Conservation (phyloP, 2,329 filamentous ascomycete species). For the Lasiodiplodia citricola region DNA sequence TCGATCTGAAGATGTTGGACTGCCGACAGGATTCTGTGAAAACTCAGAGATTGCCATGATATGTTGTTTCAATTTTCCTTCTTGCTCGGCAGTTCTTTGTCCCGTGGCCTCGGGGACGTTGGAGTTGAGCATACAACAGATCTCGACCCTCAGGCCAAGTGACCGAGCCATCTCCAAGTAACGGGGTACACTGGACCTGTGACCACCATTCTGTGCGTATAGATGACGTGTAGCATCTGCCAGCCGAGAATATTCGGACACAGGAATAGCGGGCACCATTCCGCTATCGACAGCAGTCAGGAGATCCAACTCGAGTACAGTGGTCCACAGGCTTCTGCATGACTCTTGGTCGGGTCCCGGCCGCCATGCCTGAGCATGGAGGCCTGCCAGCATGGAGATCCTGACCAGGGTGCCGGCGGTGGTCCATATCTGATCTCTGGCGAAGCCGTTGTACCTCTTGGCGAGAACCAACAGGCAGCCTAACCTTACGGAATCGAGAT, state of each 20-base stretch:
- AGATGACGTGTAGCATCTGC: background rate
- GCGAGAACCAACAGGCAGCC: slow-evolving; percentile 12
- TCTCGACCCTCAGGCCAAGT: slow-evolving; percentile 11
- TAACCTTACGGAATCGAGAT: slow-evolving; percentile 1
- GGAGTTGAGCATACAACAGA: slow-evolving; percentile 18
- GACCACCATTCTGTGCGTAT: background rate
- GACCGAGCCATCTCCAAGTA: background rate
- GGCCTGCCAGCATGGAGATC: slow-evolving; percentile 49
- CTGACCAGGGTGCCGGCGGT: slow-evolving; percentile 45
- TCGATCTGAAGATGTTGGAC: background rate
- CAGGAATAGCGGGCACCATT: slow-evolving; percentile 25
- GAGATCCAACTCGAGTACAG: slow-evolving; percentile 50
- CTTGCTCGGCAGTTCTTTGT: slow-evolving; percentile 2
- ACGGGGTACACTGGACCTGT: background rate
- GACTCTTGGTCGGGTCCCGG: slow-evolving; percentile 46
- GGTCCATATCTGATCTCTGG: slow-evolving; percentile 9
- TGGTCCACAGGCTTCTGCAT: slow-evolving; percentile 51
- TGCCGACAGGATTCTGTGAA: background rate
- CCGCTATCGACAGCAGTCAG: slow-evolving; percentile 33
- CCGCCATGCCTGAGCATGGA: slow-evolving; percentile 48
- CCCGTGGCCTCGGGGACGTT: background rate
- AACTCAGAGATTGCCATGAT: background rate
- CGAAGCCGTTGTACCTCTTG: slow-evolving; percentile 16
- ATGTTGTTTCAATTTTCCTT: slow-evolving; percentile 1
- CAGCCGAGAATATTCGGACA: background rate